Base-by-base conservation (phyloP, 306 rosid genomes). In the Prunus padus region DNA sequence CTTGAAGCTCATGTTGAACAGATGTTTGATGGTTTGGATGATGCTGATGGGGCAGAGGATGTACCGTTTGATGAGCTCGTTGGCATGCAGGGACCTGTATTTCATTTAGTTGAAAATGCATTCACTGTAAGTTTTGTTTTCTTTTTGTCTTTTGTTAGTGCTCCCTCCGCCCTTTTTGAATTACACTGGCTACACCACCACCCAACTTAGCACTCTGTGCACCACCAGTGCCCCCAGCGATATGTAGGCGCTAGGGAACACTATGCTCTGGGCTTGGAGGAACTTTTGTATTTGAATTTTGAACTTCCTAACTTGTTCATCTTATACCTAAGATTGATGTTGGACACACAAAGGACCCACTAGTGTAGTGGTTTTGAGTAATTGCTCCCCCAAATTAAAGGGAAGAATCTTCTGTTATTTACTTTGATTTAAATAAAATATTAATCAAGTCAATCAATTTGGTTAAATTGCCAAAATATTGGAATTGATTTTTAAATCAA, bases 51-150 rank as follows among this genome's bases (percentile, higher is more conserved):
- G 62, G 98, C 99, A 40, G 99, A 96, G 85, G 99, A 96, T 89
- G 99, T 96, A 25, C 99, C 99, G 55, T 96, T 96, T 77, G 99
- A 96, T 85, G 98, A 96, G 88, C 98, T 96, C 52, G 98, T 96
- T 69, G 99, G 99, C 87, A 96, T 96, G 99, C 98, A 96, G 91
- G 99, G 99, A 74, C 99, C 99, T 68, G 97, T 96, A 76, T 96
- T 96, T 87, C 99, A 92, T 90, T 86, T 96, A 84, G 97, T 96
- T 83, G 98, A 96, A 84, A 96, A 96, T 82, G 99, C 99, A 66
- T 96, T 96, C 67, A 96, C 99, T 73, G 99, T 96, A 80, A 88
- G 97, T 79, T 82, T 19, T 26, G 49, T 79, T 25, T 46, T 54
- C 16, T 5, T 51, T 11, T 51, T 18, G n/a, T 23, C 6, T 69